phyloP scores from a whole-genome alignment of 768 basidiomycete genomes.

The Tulasnella sp. region DNA sequence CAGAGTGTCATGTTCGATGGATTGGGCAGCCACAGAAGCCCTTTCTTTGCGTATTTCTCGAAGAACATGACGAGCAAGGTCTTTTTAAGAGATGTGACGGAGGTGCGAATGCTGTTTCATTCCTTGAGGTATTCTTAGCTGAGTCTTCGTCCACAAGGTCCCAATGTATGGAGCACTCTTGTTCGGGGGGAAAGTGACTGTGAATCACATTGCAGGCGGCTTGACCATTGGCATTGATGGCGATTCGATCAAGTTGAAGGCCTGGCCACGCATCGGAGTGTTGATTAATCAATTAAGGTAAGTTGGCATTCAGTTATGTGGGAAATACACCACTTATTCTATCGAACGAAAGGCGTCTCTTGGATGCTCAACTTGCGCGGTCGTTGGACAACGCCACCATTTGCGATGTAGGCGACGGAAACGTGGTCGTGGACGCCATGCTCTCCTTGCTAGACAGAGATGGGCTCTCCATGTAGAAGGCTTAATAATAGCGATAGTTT shows the following conservation, averaged over 20 bases:
- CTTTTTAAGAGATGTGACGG: conserved; percentile 79
- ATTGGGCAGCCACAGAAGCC: conserved; percentile 57
- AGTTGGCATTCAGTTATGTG: conserved; percentile 4
- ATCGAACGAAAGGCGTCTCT: conserved; percentile 43
- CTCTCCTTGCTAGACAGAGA: conserved; percentile 35
- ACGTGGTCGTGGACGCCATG: conserved; percentile 43
- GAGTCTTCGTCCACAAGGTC: conserved; percentile 40
- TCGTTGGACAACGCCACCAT: conserved; percentile 57
- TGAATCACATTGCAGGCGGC: conserved; percentile 77
- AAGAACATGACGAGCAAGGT: conserved; percentile 76
- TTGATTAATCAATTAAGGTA: conserved; percentile 81
- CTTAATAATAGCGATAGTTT: too few species aligned
- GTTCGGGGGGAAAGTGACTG: conserved; percentile 70
- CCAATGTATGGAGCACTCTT: conserved; percentile 79
- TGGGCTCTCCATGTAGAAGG: conserved; percentile 28
- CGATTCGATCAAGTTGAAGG: conserved; percentile 53
- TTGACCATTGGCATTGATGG: conserved; percentile 52
- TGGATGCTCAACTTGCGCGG: conserved; percentile 58
- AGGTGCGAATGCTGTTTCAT: conserved; percentile 39
- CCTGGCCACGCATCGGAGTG: conserved; percentile 86
- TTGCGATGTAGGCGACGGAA: conserved; percentile 41
- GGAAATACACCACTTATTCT: neutral
- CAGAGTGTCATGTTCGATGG: conserved; percentile 69
- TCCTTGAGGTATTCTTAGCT: neutral
- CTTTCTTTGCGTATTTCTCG: conserved; percentile 76